Percentiles rank a stretch among this genome's conserved stretches.
phyloP scores from a whole-genome alignment of 2,329 filamentous ascomycete species.

The Chalaropsis thielavioides region DNA sequence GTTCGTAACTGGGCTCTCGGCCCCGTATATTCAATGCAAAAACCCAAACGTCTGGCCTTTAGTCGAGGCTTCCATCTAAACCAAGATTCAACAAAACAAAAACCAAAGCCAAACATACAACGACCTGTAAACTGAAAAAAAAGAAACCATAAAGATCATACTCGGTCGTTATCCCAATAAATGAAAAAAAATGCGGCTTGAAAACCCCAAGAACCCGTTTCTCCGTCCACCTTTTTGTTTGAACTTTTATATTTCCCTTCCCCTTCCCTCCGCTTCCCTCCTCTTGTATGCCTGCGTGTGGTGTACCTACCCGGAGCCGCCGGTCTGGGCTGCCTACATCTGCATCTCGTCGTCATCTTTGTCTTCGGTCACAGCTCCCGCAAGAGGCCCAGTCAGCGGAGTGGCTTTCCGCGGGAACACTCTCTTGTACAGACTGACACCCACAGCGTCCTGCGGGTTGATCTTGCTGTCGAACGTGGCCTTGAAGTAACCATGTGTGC shows the following conservation, averaged over 20 bases:
- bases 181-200: neutral
- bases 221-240: neutral
- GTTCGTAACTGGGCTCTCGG: neutral
- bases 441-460: constrained; percentile 88
- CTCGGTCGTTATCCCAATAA: constrained; percentile 8
- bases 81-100: constrained; percentile 9
- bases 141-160: constrained; percentile 2
- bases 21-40: constrained; percentile 1
- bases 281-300: neutral
- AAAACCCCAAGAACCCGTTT: constrained; percentile 4
- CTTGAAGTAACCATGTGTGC: constrained; percentile 99
- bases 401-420: constrained; percentile 62
- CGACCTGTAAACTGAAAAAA: neutral
- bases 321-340: constrained; percentile 6
- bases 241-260: neutral
- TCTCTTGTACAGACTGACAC: constrained; percentile 76
- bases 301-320: neutral
- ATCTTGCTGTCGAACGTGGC: constrained; percentile 92
- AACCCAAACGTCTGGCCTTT: neutral
- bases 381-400: constrained; percentile 31
- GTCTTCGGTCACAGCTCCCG: constrained; percentile 24
- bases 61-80: constrained; percentile 6
- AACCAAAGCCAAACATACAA: neutral
- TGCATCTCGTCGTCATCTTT: constrained; percentile 18
- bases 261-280: neutral